Evolutionary conservation across 441 rosid genomes (phyloP).

Genomic region (Gossypium davidsonii): DNA sequence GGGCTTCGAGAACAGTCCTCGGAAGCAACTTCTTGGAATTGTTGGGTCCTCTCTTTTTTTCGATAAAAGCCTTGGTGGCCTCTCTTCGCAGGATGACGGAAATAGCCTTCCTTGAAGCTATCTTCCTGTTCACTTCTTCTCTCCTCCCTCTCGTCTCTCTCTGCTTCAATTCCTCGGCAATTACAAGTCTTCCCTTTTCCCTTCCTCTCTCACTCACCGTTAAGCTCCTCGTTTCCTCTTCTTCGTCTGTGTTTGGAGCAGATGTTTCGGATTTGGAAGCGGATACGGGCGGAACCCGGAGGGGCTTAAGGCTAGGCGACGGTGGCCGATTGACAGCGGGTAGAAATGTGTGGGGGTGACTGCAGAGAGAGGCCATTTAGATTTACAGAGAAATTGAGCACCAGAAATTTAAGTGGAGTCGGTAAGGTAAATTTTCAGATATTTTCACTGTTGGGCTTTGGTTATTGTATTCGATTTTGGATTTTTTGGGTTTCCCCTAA

Average conservation of each 20-base stretch:
- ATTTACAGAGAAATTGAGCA: not conserved
- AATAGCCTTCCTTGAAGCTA: conserved; percentile 76
- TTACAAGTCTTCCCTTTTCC: conserved; percentile 27
- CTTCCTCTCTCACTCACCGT: conserved; percentile 20
- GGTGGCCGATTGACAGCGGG: conserved; percentile 24
- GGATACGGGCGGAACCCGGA: conserved; percentile 13
- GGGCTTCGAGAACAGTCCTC: conserved; percentile 74
- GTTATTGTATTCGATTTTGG: not conserved
- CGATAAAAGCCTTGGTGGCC: conserved; percentile 66
- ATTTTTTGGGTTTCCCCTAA: not conserved
- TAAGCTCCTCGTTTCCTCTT: conserved; percentile 1
- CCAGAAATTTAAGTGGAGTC: not conserved
- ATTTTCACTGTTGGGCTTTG: not conserved
- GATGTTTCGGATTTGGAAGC: conserved; percentile 19
- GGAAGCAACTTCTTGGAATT: conserved; percentile 78
- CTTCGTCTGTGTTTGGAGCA: not conserved
- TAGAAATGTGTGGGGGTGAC: conserved; percentile 25
- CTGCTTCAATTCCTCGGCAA: conserved; percentile 33
- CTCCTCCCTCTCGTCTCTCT: conserved; percentile 42
- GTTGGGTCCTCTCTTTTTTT: conserved; percentile 60
- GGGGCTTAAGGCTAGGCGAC: not conserved
- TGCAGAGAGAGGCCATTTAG: conserved; percentile 37
- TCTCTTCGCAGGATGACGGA: conserved; percentile 70
- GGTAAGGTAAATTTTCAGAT: not conserved
- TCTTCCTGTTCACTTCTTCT: conserved; percentile 50